Conservation (phyloP, 352 stramenopile genomes). For the Paralagenidium karlingii region DNA sequence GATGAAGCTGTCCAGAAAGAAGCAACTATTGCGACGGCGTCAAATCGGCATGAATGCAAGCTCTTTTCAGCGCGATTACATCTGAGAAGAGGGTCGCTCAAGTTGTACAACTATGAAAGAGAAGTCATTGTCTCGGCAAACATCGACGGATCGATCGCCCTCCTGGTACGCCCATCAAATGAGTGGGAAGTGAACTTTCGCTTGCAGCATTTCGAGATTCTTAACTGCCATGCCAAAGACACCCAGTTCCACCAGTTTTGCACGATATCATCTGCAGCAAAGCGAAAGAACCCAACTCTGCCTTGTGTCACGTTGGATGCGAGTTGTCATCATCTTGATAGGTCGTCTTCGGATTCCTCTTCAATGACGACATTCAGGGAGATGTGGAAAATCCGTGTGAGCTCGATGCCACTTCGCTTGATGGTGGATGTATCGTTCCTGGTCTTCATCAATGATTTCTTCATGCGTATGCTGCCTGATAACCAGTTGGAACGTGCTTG, state of each 20-base stretch:
- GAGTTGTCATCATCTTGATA: too few relatives aligned
- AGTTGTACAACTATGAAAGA: slow-evolving; percentile 35
- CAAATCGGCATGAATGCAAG: slow-evolving; percentile 52
- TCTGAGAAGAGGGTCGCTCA: slow-evolving; percentile 32
- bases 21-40: slow-evolving; percentile 13
- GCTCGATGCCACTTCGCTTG: slow-evolving; percentile 44
- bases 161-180: slow-evolving; percentile 52
- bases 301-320: slow-evolving; percentile 44
- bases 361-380: too few relatives aligned
- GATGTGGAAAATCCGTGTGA: slow-evolving; percentile 26
- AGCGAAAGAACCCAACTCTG: slow-evolving; percentile 6
- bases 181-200: slow-evolving; percentile 51
- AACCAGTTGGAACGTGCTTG: slow-evolving; percentile 65
- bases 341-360: too few relatives aligned
- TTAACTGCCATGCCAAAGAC: slow-evolving; percentile 28
- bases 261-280: slow-evolving; percentile 18
- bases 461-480: slow-evolving; percentile 45
- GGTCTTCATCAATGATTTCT: slow-evolving; percentile 54
- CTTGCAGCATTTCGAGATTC: slow-evolving; percentile 51
- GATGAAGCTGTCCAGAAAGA: slow-evolving; percentile 52
- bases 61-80: slow-evolving; percentile 55
- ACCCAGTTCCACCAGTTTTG: slow-evolving; percentile 55
- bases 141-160: slow-evolving; percentile 29
- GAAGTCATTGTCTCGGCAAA: slow-evolving; percentile 28
- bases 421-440: slow-evolving; percentile 65